phyloP scores from a whole-genome alignment of 169 alveolate genomes.

The Eimeria praecox region DNA sequence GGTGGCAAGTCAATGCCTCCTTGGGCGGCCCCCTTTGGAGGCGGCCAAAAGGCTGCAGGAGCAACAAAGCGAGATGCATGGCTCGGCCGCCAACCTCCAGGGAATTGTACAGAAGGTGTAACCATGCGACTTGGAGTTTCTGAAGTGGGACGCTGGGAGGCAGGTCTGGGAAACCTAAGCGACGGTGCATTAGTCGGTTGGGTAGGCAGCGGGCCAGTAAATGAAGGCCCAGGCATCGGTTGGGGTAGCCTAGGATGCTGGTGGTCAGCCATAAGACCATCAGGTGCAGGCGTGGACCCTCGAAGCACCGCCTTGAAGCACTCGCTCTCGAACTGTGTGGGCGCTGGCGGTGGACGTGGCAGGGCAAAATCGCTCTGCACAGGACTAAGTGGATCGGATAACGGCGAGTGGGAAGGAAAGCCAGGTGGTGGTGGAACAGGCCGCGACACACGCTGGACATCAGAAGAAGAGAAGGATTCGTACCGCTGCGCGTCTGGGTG shows the following conservation, averaged over 20 bases:
- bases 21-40: neutral
- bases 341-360: neutral
- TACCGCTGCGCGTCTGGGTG: neutral
- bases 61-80: neutral
- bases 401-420: too few species aligned
- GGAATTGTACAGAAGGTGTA: neutral
- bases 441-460: too few species aligned
- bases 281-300: neutral
- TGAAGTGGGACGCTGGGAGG: neutral
- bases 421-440: too few species aligned
- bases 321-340: neutral
- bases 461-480: neutral
- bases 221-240: neutral
- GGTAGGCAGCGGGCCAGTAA: neutral
- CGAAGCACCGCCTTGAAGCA: neutral
- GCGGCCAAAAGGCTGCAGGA: neutral
- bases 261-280: neutral
- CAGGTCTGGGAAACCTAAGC: neutral
- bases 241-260: neutral
- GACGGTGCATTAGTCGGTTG: neutral
- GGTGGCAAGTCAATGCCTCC: neutral
- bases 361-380: neutral
- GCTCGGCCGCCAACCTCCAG: neutral
- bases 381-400: too few species aligned
- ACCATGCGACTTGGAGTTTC: neutral